Conservation (phyloP, 2,329 filamentous ascomycete genomes). For the Microdochium paspali region DNA sequence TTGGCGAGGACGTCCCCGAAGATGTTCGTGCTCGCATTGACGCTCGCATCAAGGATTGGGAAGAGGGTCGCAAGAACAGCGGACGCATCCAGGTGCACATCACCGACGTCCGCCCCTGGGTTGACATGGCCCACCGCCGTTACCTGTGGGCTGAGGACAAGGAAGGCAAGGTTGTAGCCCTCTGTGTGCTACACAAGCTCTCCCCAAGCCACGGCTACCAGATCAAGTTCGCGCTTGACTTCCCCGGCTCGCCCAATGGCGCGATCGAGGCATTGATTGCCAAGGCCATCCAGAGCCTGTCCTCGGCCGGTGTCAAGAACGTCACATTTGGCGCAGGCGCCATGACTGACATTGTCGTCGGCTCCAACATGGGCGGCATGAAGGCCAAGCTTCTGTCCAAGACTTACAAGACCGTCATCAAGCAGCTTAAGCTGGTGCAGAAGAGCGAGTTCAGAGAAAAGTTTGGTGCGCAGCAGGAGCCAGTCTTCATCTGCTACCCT, state of each 20-base stretch:
- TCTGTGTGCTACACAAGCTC: slow-evolving; percentile 78
- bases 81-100: slow-evolving; percentile 65
- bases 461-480: slow-evolving; percentile 75
- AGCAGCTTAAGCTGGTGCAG: slow-evolving; percentile 40
- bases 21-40: slow-evolving; percentile 64
- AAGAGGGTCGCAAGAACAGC: slow-evolving; percentile 66
- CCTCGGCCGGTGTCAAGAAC: slow-evolving; percentile 46
- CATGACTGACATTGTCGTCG: slow-evolving; percentile 61
- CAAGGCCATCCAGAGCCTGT: slow-evolving; percentile 41
- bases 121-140: slow-evolving; percentile 71
- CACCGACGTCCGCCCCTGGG: slow-evolving; percentile 83
- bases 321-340: slow-evolving; percentile 88
- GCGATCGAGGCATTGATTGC: slow-evolving; percentile 75
- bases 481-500: slow-evolving; percentile 85
- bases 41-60: slow-evolving; percentile 69
- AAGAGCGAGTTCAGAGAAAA: slow-evolving; percentile 87
- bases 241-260: slow-evolving; percentile 76
- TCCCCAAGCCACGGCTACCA: slow-evolving; percentile 79
- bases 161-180: slow-evolving; percentile 61
- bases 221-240: slow-evolving; percentile 93
- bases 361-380: slow-evolving; percentile 72
- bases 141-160: slow-evolving; percentile 75
- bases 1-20: slow-evolving; percentile 53
- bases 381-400: slow-evolving; percentile 73
- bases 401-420: slow-evolving; percentile 59